Evolutionary conservation across 192 early-diverging fungal genomes (phyloP), one percentile per base, ranked within the genome.

Genomic region (Backusella mclennaniae): DNA sequence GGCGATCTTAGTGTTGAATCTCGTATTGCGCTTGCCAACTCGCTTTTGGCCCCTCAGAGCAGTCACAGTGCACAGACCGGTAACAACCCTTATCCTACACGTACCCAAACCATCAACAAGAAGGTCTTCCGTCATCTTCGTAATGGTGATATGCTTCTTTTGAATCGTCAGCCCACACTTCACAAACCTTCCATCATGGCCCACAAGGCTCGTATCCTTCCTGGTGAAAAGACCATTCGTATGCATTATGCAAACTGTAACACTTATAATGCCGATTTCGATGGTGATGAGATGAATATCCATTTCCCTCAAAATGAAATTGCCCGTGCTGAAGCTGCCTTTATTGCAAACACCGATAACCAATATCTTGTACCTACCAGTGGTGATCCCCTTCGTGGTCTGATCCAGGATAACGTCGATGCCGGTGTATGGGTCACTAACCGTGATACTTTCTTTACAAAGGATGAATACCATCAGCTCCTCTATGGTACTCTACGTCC

Each of bases 271-370:
- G 97, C 97, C 74, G 98, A 99, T 92, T 99, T 99, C 89, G 98
- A 99, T 84, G 98, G 98, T 79, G 98, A 99, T 87, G 98, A 99
- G 87, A 99, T 99, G 98, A 99, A 99, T 87, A 92, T 97, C 76
- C 98, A 99, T 89, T 99, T 99, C 83, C 97, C 97, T 52, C 98
- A 99, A 84, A 98, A 95, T 86, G 97, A 99, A 83, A 86, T 95
- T 53, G 98, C 96, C 5, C 91, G 97, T 68, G 93, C 98, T 31
- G 98, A 99, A 86, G 96, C 97, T 53, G 92, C 93, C 82, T 81
- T 96, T 84, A 99, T 99, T 80, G 97, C 96, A 69, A 92, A 92
- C 67, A 97, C 95, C 6, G 97, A 98, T 79, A 86, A 90, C 73
- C 97, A 98, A 84, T 99, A 99, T 87, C 87, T 99, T 53, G 96